Evolutionary conservation across 2,329 filamentous ascomycete species (phyloP).

Genomic region (Chaetomium strumarium): DNA sequence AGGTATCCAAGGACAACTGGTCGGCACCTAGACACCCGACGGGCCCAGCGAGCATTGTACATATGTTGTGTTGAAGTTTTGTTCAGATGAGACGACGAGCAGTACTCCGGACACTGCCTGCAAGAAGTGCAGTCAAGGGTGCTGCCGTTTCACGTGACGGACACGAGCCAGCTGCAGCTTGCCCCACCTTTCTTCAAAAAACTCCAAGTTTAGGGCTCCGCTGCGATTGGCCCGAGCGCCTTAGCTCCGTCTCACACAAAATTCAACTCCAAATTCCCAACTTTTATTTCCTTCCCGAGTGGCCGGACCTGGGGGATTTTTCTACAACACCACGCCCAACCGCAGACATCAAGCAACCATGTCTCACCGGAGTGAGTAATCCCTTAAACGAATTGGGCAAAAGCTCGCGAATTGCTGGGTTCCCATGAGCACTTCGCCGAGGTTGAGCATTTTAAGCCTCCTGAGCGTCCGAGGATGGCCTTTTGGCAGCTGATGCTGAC

Average conservation of each 20-base stretch:
- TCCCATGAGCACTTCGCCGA: not conserved
- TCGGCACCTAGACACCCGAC: too few relatives aligned
- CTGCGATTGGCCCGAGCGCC: constrained; percentile 21
- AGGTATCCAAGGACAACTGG: too few relatives aligned
- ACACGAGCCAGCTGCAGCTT: not conserved
- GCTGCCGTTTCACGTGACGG: not conserved
- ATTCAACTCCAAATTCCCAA: constrained; percentile 20
- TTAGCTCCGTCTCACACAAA: constrained; percentile 24
- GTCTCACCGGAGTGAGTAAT: constrained; percentile 28
- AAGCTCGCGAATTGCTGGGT: not conserved
- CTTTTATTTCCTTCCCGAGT: constrained; percentile 16
- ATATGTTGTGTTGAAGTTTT: too few relatives aligned
- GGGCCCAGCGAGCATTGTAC: too few relatives aligned
- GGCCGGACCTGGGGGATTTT: constrained; percentile 22
- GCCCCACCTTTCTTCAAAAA: not conserved
- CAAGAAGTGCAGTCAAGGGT: not conserved
- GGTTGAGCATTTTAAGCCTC: constrained; percentile 5
- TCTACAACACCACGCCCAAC: constrained; percentile 22
- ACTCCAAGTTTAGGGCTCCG: constrained; percentile 23
- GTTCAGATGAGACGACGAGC: too few relatives aligned
- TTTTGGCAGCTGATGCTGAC: constrained; percentile 16
- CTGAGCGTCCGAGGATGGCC: not conserved
- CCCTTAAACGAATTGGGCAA: not conserved
- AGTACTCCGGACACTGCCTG: too few relatives aligned
- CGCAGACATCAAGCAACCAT: constrained; percentile 25